phyloP scores from a whole-genome alignment of 2,329 filamentous ascomycete species.

The Calonectria honghensis region DNA sequence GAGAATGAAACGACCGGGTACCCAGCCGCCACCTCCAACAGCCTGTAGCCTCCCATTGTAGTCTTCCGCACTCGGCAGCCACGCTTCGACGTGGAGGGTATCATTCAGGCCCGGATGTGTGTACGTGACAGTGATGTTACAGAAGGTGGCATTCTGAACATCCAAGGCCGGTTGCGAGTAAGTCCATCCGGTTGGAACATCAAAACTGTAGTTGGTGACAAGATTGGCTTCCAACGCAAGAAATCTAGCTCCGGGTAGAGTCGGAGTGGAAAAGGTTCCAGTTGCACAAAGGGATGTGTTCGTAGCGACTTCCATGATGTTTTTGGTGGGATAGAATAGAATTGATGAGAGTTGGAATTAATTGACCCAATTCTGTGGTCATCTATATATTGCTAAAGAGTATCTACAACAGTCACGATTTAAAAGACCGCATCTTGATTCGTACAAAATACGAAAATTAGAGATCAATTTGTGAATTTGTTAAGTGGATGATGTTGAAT shows the following conservation, averaged over 20 bases:
- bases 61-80: constrained; percentile 2
- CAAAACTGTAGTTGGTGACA: constrained; percentile 40
- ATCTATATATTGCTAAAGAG: not conserved
- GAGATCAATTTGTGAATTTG: not conserved
- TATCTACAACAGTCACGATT: not conserved
- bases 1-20: constrained; percentile 35
- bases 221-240: constrained; percentile 32
- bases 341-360: too few species aligned
- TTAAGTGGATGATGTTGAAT: not conserved
- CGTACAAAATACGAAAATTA: not conserved
- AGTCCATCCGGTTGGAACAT: constrained; percentile 37
- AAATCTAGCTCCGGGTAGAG: not conserved
- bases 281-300: not conserved
- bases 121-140: constrained; percentile 30
- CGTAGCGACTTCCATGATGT: not conserved
- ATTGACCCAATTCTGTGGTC: not conserved
- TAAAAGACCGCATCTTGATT: not conserved
- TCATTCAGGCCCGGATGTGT: constrained; percentile 24
- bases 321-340: not conserved
- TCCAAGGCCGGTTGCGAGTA: constrained; percentile 40
- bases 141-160: constrained; percentile 24
- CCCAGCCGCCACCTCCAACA: constrained; percentile 40
- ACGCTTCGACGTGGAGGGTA: constrained; percentile 6
- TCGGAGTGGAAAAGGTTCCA: not conserved
- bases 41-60: constrained; percentile 41